Percentiles rank a stretch among this genome's conserved stretches.
Conservation (phyloP, 306 rosid species). For the Pterocarpus santalinus region DNA sequence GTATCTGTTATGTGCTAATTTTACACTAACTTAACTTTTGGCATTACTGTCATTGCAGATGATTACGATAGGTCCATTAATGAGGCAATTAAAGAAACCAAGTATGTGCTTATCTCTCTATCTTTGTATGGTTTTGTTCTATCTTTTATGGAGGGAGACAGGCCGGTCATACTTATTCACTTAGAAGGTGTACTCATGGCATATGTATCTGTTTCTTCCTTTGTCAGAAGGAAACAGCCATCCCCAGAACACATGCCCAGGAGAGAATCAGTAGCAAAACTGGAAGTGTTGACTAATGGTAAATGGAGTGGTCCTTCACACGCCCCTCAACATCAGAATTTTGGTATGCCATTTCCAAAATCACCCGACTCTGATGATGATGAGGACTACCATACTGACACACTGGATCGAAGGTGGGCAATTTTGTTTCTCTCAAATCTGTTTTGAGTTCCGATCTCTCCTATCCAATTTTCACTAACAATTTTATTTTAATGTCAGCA, state of each 20-base stretch:
- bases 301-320: constrained; percentile 74
- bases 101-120: constrained; percentile 59
- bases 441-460: constrained; percentile 10
- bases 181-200: constrained; percentile 24
- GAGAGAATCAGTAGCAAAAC: constrained; percentile 70
- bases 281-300: constrained; percentile 80
- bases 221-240: constrained; percentile 72
- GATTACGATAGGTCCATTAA: constrained; percentile 94
- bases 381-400: constrained; percentile 68
- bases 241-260: constrained; percentile 78
- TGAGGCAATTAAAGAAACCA: constrained; percentile 98
- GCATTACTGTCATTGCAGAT: constrained; percentile 69
- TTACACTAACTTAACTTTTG: constrained; percentile 45
- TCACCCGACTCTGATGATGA: constrained; percentile 72
- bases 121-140: constrained; percentile 6
- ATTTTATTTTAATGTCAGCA: constrained; percentile 56
- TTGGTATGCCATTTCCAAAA: constrained; percentile 74
- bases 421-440: constrained; percentile 4
- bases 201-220: constrained; percentile 29
- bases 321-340: constrained; percentile 60
- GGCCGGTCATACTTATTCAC: constrained; percentile 20
- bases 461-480: constrained; percentile 38
- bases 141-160: constrained; percentile 17
- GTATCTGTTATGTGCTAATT: constrained; percentile 41
- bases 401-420: constrained; percentile 78